Conservation (phyloP, 805 yeast species). For the Maudiozyma turicensis region DNA sequence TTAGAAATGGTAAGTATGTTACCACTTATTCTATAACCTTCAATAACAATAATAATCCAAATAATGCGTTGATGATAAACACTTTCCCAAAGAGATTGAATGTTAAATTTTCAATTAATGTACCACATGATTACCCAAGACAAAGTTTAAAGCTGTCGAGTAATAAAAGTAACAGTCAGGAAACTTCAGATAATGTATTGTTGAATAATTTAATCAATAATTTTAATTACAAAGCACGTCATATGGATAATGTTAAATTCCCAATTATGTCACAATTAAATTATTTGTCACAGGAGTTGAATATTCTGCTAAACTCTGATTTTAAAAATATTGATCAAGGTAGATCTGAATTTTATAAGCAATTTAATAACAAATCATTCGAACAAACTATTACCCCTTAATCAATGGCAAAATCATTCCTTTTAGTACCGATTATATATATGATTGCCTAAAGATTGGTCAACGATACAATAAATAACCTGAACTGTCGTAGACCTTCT, state of each 20-base stretch:
- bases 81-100: constrained; percentile 3
- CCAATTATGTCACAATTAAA: constrained; percentile 15
- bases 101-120: constrained; percentile 9
- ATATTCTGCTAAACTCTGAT: constrained; percentile 7
- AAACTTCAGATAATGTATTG: background rate
- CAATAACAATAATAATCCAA: background rate
- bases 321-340: constrained; percentile 12
- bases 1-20: constrained; percentile 14
- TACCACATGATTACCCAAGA: constrained; percentile 22
- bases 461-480: no score
- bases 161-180: constrained; percentile 4
- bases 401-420: no score
- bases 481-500: no score
- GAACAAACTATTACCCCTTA: background rate
- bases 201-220: constrained; percentile 11
- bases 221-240: constrained; percentile 16
- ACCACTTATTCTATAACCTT: constrained; percentile 14
- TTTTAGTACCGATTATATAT: no score
- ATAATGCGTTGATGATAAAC: background rate
- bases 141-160: constrained; percentile 13
- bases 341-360: constrained; percentile 10
- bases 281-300: constrained; percentile 15
- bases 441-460: no score
- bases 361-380: background rate
- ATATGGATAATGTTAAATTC: background rate